Conservation (phyloP, 192 early-diverging fungal species). For the Backusella tarrabulga region DNA sequence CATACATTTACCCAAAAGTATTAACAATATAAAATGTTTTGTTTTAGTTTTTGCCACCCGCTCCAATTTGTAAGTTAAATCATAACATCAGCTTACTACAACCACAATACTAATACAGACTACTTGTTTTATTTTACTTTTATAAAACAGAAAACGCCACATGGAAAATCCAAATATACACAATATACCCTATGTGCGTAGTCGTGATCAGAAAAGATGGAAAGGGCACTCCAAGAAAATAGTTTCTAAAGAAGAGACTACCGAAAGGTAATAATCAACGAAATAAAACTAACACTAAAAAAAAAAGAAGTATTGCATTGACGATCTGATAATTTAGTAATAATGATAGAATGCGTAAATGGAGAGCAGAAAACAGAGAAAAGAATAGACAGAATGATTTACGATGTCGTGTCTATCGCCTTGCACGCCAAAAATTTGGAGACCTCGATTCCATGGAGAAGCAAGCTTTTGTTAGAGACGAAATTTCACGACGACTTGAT, state of each 20-base stretch:
- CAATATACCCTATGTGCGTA: slow-evolving; percentile 51
- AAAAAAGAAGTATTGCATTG: slow-evolving; percentile 9
- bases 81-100: neutral
- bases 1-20: neutral
- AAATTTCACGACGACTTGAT: slow-evolving; percentile 54
- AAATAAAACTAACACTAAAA: neutral
- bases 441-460: slow-evolving; percentile 56
- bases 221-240: slow-evolving; percentile 54
- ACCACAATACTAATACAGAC: neutral
- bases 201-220: slow-evolving; percentile 53
- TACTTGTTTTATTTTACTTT: neutral
- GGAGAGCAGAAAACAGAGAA: slow-evolving; percentile 50
- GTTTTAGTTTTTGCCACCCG: slow-evolving; percentile 35
- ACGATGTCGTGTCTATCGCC: slow-evolving; percentile 69
- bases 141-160: slow-evolving; percentile 38
- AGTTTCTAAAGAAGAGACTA: slow-evolving; percentile 51
- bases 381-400: slow-evolving; percentile 67
- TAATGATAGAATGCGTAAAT: slow-evolving; percentile 46
- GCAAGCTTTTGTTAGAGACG: slow-evolving; percentile 62
- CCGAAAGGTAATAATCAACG: slow-evolving; percentile 28
- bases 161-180: slow-evolving; percentile 54
- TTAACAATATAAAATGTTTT: neutral
- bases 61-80: slow-evolving; percentile 32
- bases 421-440: slow-evolving; percentile 61
- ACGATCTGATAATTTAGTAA: slow-evolving; percentile 18